Evolutionary conservation across 768 basidiomycete species (phyloP).

Genomic region (Coprinopsis marcescibilis): DNA sequence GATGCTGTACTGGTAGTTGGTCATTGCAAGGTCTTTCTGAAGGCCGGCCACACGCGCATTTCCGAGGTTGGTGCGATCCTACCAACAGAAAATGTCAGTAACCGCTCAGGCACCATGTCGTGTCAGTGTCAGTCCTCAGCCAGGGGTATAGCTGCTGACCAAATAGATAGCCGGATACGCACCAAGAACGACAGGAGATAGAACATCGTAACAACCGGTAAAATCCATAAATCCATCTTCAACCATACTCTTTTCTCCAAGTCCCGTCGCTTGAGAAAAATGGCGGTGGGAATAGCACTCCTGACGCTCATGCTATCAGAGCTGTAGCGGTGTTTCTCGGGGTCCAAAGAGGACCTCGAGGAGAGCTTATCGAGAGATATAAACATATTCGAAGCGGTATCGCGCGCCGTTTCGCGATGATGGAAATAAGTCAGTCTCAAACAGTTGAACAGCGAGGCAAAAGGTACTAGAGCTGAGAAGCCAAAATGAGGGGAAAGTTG

Average conservation of each 20-base stretch:
- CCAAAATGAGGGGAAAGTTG: no score
- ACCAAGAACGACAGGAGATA: constrained; percentile 52
- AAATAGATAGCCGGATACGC: constrained; percentile 11
- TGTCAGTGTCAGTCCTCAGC: no score
- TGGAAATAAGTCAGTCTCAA: not conserved
- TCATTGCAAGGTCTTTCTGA: constrained; percentile 47
- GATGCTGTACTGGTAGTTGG: constrained; percentile 42
- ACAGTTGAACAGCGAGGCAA: constrained; percentile 16
- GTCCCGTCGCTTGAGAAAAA: constrained; percentile 11
- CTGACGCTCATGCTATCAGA: constrained; percentile 12
- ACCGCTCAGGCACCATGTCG: no score
- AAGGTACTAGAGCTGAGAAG: no score
- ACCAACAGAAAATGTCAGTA: not conserved
- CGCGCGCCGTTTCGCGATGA: not conserved
- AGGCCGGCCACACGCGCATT: constrained; percentile 62
- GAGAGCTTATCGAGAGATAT: constrained; percentile 20
- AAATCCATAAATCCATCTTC: constrained; percentile 43
- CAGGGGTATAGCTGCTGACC: not conserved
- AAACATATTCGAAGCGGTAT: constrained; percentile 3
- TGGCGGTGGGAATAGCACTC: constrained; percentile 15
- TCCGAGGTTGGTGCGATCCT: constrained; percentile 52
- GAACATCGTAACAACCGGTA: constrained; percentile 45
- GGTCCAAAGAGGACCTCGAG: constrained; percentile 21
- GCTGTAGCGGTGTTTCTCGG: constrained; percentile 25
- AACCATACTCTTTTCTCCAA: constrained; percentile 41